Base-by-base conservation (phyloP, 768 basidiomycete genomes). In the Holtermanniella nyarrowii region DNA sequence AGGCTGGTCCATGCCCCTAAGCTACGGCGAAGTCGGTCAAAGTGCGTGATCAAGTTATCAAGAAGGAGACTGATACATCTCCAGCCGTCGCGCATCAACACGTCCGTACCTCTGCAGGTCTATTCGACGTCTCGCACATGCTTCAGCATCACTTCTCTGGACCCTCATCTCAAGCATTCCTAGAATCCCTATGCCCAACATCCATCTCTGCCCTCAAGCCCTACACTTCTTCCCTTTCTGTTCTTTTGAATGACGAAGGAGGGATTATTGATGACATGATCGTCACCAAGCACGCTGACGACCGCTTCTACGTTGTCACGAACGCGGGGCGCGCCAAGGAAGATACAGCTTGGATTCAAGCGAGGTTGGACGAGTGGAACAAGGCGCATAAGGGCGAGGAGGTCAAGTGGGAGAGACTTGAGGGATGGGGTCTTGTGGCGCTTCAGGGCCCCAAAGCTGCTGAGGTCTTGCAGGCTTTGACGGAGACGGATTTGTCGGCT, bases 41-140 rank as follows among this genome's bases (percentile, higher is more conserved):
- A 80, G 86, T 83, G 53, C 54, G 78, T 66, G 41, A 26, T 39
- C 54, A 11, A 23, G 21, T 37, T 44, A 31, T 40, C n/a, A 25
- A 12, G 11, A 20, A 25, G 48, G 39, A 27, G 13, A 26, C 41
- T 31, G 44, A 37, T 48, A 42, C 57, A 44, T 50, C 40, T 42
- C 25, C 68, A 95, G 91, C 88, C 48, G 82, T 84, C 7, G 89
- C 87, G 60, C 93, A 99, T 72, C 80, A 84, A 42, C 85, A 96
- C 63, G 86, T 91, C 46, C 82, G 95, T 40, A 79, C 74, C 12
- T 78, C 78, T 27, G 86, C 80, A 0, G 90, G 90, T 0, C 76
- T 99, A 26, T 99, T 99, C 69, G 95, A 99, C 65, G 95, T 99
- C 23, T 88, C 88, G 20, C 95, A 99, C 72, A 99, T 99, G 93